Percentiles rank a stretch among this genome's conserved stretches.
phyloP scores from a whole-genome alignment of 225 moss, liverwort and hornwort species.

The Bryoerythrophyllum caledonicum region DNA sequence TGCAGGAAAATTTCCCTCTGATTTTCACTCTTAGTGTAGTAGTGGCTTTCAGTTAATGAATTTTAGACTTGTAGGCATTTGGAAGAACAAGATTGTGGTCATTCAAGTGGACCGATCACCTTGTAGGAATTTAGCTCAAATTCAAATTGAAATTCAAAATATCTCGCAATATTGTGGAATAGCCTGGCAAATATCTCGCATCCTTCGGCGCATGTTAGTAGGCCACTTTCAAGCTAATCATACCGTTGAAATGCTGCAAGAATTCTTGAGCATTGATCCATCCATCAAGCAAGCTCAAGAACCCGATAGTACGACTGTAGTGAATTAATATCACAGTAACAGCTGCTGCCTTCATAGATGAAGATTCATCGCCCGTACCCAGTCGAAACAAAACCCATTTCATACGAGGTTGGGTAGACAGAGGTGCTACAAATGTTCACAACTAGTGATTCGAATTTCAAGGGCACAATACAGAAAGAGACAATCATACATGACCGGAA shows the following conservation, averaged over 20 bases:
- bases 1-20: no score
- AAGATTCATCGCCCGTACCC: no score
- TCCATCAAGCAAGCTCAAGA: not conserved
- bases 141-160: no score
- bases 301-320: not conserved
- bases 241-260: not conserved
- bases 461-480: not conserved
- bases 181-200: not conserved
- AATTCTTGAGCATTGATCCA: not conserved
- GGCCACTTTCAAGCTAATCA: not conserved
- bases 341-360: not conserved
- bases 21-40: no score
- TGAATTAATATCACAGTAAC: not conserved
- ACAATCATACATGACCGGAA: conserved; percentile 21
- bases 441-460: conserved; percentile 5
- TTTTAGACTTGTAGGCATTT: no score
- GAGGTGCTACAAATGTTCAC: conserved; percentile 27
- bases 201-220: not conserved
- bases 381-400: not conserved
- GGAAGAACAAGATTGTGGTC: no score
- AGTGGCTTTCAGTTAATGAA: no score
- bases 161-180: no score
- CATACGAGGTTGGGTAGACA: not conserved
- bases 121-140: no score
- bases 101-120: no score